Percentiles rank a stretch among this genome's conserved stretches.
Evolutionary conservation across 2,329 filamentous ascomycete genomes (phyloP).

Genomic region (Cucurbitaria berberidis): DNA sequence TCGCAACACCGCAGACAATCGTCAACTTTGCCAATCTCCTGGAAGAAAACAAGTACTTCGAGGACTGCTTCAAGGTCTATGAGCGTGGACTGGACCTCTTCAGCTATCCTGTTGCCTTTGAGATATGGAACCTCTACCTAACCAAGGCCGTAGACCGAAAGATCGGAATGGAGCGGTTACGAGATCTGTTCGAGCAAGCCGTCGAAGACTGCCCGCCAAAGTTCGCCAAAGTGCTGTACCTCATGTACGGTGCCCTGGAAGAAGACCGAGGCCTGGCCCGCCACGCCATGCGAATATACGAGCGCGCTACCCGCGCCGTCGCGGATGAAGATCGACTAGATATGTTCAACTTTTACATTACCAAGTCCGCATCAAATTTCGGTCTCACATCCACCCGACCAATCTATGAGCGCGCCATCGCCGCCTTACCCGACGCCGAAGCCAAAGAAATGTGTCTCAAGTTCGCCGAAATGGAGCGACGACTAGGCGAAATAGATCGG

Average conservation of each 20-base stretch:
- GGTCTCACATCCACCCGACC: conserved; percentile 91
- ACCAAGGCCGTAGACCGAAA: conserved; percentile 97
- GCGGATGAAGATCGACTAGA: conserved; percentile 92
- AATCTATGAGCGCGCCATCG: conserved; percentile 96
- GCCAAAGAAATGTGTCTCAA: conserved; percentile 98
- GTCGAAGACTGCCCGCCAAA: conserved; percentile 93
- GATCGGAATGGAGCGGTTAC: conserved; percentile 90
- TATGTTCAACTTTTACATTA: conserved; percentile 99
- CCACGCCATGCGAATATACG: conserved; percentile 99
- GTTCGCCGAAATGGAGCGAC: conserved; percentile 95
- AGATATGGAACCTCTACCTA: conserved; percentile 97
- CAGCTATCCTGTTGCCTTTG: conserved; percentile 96
- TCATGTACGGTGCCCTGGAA: conserved; percentile 98
- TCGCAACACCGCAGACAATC: conserved; percentile 96
- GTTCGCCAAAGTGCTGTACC: conserved; percentile 92
- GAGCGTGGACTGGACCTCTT: conserved; percentile 97
- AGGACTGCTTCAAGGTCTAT: conserved; percentile 97
- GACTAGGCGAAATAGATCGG: conserved; percentile 91
- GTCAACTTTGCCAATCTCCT: conserved; percentile 97
- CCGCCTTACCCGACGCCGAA: conserved; percentile 88
- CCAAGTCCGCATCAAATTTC: conserved; percentile 97
- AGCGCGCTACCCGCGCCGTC: conserved; percentile 92
- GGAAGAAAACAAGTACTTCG: conserved; percentile 93
- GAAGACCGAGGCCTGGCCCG: conserved; percentile 93
- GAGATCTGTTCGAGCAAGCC: conserved; percentile 96